Conservation (phyloP, 306 rosid genomes). For the Pachyrhizus erosus region DNA sequence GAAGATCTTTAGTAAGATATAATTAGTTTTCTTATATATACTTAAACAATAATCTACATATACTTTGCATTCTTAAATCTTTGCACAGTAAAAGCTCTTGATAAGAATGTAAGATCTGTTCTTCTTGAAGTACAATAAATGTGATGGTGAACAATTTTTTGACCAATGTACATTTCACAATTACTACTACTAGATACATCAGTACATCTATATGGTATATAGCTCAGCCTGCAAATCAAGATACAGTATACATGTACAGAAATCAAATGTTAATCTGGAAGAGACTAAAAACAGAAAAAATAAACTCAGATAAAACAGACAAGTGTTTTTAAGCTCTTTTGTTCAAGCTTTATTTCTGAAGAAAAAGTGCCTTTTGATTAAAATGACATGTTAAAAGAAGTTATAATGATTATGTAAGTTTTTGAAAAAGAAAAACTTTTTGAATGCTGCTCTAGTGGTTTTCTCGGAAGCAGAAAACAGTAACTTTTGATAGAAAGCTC, state of each 20-base stretch:
- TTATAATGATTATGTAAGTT: neutral
- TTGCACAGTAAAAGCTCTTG: neutral
- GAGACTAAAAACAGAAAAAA: conserved; percentile 29
- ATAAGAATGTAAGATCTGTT: conserved; percentile 4
- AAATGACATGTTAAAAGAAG: neutral
- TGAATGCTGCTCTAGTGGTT: neutral
- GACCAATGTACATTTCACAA: conserved; percentile 32
- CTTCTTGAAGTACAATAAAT: conserved; percentile 24
- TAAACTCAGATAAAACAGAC: conserved; percentile 14
- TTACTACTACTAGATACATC: conserved; percentile 33
- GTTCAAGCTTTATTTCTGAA: neutral
- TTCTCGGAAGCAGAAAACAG: neutral
- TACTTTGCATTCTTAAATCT: conserved; percentile 35
- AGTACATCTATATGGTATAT: conserved; percentile 24
- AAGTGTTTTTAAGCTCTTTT: neutral
- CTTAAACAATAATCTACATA: conserved; percentile 1
- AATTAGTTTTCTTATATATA: conserved; percentile 19
- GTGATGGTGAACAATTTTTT: conserved; percentile 24
- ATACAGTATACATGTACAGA: conserved; percentile 3
- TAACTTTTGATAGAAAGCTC: neutral
- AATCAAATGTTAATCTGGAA: conserved; percentile 7
- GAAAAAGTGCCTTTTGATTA: neutral
- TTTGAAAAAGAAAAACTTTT: neutral
- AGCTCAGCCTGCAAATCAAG: conserved; percentile 36
- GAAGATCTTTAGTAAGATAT: conserved; percentile 17